A percentile compares a stretch with the other conserved stretches of the same genome.
Conservation (phyloP, 805 yeast genomes). For the Phaffomyces opuntiae region DNA sequence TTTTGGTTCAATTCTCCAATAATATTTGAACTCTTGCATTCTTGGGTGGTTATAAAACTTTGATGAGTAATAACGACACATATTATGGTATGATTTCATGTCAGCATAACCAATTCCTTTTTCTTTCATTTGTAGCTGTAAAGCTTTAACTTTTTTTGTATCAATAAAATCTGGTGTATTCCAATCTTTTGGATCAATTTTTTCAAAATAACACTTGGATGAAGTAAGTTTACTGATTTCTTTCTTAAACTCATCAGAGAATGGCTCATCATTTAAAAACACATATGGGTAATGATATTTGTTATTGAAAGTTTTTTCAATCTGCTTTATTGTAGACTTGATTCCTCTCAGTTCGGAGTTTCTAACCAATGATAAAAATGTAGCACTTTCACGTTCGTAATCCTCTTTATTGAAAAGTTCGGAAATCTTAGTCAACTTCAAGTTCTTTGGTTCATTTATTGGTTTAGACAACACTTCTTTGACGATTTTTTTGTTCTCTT, state of each 20-base stretch:
- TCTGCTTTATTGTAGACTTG: conserved; percentile 44
- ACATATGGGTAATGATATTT: conserved; percentile 79
- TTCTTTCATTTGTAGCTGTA: conserved; percentile 33
- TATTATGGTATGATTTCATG: conserved; percentile 62
- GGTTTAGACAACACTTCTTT: conserved; percentile 3
- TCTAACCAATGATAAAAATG: conserved; percentile 65
- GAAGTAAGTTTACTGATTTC: conserved; percentile 33
- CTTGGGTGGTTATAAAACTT: conserved; percentile 58
- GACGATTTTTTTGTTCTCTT: conserved; percentile 8
- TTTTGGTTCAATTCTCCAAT: conserved; percentile 78
- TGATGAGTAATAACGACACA: conserved; percentile 76
- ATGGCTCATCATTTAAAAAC: conserved; percentile 65
- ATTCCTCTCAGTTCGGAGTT: conserved; percentile 51
- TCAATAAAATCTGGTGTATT: conserved; percentile 53
- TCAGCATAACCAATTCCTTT: conserved; percentile 54
- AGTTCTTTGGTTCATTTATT: conserved; percentile 24
- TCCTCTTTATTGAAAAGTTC: conserved; percentile 6
- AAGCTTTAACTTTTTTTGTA: conserved; percentile 27
- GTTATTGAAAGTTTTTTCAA: conserved; percentile 59
- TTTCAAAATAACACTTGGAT: conserved; percentile 40
- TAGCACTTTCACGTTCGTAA: conserved; percentile 54
- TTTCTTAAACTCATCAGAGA: conserved; percentile 48
- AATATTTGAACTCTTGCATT: conserved; percentile 54
- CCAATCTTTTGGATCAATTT: conserved; percentile 44
- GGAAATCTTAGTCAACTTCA: conserved; percentile 12